These are phyloP conservation scores for Trypanosoma avium DNA, from an alignment of 208 protist genomes.

Conservation along the genomic window DNA sequence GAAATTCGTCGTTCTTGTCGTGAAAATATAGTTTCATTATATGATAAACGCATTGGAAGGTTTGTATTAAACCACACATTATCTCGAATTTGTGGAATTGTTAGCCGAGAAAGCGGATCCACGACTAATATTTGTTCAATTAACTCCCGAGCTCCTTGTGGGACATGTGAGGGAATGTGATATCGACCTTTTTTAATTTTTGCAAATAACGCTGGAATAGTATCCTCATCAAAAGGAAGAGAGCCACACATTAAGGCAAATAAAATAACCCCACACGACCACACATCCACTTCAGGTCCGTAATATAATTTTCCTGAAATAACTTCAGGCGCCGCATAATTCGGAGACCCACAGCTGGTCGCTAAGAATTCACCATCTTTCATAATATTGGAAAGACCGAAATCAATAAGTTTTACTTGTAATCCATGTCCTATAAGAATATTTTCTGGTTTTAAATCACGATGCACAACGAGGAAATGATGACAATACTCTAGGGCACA, in stretches of 20 bases:
- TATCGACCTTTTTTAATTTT: slow-evolving; percentile 93
- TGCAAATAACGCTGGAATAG: slow-evolving; percentile 86
- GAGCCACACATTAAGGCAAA: slow-evolving; percentile 92
- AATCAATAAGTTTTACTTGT: slow-evolving; percentile 95
- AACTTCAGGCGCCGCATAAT: slow-evolving; percentile 95
- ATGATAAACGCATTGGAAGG: slow-evolving; percentile 80
- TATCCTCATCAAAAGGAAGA: slow-evolving; percentile 94
- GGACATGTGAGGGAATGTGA: slow-evolving; percentile 63
- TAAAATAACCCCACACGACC: slow-evolving; percentile 95
- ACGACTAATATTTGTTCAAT: slow-evolving; percentile 90
- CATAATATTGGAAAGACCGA: slow-evolving; percentile 94
- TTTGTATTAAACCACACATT: slow-evolving; percentile 87
- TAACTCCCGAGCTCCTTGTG: slow-evolving; percentile 58
- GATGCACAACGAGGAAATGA: slow-evolving; percentile 91
- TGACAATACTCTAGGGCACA: slow-evolving; percentile 99
- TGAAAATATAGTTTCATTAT: slow-evolving; percentile 70
- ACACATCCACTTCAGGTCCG: slow-evolving; percentile 93
- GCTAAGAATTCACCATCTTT: slow-evolving; percentile 88
- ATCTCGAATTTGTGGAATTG: slow-evolving; percentile 89
- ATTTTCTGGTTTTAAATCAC: slow-evolving; percentile 95
- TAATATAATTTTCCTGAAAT: slow-evolving; percentile 93
- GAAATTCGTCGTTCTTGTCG: slow-evolving; percentile 70
- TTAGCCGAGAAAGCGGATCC: slow-evolving; percentile 87
- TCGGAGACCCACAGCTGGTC: slow-evolving; percentile 93
- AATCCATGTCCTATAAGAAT: slow-evolving; percentile 85